phyloP scores from a whole-genome alignment of 2,329 filamentous ascomycete genomes.

The Ambrosiella xylebori region DNA sequence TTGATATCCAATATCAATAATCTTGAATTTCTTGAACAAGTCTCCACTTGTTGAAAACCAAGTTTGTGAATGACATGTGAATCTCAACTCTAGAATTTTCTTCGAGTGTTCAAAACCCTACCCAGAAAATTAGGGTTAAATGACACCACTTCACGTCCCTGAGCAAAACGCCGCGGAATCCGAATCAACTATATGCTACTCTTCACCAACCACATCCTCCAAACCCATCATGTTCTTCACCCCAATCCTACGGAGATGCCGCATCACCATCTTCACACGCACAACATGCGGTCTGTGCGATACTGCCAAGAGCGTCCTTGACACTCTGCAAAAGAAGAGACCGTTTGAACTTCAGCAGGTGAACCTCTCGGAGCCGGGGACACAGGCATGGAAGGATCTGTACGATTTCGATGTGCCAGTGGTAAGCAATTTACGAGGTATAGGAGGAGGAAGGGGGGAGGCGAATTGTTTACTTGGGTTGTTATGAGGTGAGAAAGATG shows the following conservation, averaged over 20 bases:
- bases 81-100: too few species aligned
- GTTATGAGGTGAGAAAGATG: too few species aligned
- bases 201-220: too few species aligned
- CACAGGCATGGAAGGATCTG: slow-evolving; percentile 48
- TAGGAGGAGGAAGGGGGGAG: not conserved
- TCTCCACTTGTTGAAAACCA: not conserved
- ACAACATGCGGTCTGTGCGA: slow-evolving; percentile 54
- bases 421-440: slow-evolving; percentile 28
- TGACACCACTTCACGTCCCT: not conserved
- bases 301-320: slow-evolving; percentile 49
- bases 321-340: slow-evolving; percentile 26
- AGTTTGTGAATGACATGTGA: too few species aligned
- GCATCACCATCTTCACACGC: slow-evolving; percentile 61
- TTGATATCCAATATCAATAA: not conserved
- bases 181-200: too few species aligned
- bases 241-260: slow-evolving; percentile 33
- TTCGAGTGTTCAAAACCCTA: too few species aligned
- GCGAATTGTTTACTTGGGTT: not conserved
- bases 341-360: slow-evolving; percentile 54
- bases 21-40: not conserved
- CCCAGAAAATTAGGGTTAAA: not conserved
- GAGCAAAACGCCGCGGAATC: too few species aligned
- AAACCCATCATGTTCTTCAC: slow-evolving; percentile 31
- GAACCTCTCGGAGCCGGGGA: slow-evolving; percentile 47
- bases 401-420: slow-evolving; percentile 75